A percentile compares a stretch with the other conserved stretches of the same genome.
Evolutionary conservation across 2,329 filamentous ascomycete genomes (phyloP).

Genomic region (Diplodia seriata): DNA sequence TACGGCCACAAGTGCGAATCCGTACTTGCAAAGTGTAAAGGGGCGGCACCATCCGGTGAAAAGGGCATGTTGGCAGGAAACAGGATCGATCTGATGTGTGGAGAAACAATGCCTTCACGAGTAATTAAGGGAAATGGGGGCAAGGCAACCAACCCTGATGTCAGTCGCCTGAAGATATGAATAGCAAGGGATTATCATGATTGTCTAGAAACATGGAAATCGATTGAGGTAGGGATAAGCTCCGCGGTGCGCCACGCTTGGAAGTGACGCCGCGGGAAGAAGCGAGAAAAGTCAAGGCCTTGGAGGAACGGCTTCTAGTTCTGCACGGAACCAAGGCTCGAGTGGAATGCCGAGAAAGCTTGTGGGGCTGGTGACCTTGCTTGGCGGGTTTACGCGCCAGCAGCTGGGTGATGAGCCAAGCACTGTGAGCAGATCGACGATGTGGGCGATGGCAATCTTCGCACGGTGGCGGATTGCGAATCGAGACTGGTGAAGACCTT

Average conservation of each 20-base stretch:
- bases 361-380: not conserved
- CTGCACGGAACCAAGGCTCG: not conserved
- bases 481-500: not conserved
- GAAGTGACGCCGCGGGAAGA: conserved; percentile 2
- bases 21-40: not conserved
- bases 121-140: not conserved
- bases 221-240: conserved; percentile 14
- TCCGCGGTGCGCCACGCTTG: not conserved
- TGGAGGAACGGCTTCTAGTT: not conserved
- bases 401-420: not conserved
- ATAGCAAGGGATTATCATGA: not conserved
- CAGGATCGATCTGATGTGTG: too few species aligned
- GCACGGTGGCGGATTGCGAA: not conserved
- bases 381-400: conserved; percentile 1
- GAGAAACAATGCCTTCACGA: not conserved
- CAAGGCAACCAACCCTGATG: not conserved
- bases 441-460: not conserved
- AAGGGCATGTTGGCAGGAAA: not conserved
- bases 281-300: not conserved
- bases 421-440: conserved; percentile 2
- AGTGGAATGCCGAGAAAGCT: not conserved
- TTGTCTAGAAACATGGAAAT: not conserved
- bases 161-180: not conserved
- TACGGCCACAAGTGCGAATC: not conserved
- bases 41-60: not conserved